Percentiles rank a stretch among this genome's conserved stretches.
Evolutionary conservation across 1,284 basidiomycete species (phyloP).

Genomic region (Ustilago lituana): DNA sequence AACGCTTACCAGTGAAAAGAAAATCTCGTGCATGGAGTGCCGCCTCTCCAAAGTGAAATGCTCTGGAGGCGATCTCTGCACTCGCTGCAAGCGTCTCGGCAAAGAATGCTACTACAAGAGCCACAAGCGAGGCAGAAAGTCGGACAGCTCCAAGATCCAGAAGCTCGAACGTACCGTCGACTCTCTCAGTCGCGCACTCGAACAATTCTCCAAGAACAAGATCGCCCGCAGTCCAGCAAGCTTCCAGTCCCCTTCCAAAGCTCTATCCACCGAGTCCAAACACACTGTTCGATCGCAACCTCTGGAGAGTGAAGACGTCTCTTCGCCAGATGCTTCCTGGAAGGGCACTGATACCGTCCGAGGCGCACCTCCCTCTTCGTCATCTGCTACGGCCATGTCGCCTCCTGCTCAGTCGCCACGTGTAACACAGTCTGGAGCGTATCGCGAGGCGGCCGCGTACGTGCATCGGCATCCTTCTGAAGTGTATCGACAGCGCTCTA

Average conservation of each 20-base stretch:
- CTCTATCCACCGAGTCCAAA: conserved; percentile 2
- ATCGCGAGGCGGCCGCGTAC: conserved; percentile 5
- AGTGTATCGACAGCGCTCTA: conserved; percentile 18
- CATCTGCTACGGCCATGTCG: conserved; percentile 24
- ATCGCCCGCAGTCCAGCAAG: conserved; percentile 7
- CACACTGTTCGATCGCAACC: not conserved
- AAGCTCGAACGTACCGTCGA: conserved; percentile 49
- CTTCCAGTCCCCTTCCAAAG: conserved; percentile 5
- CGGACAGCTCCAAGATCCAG: conserved; percentile 52
- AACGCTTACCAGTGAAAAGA: conserved; percentile 31
- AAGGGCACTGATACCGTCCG: conserved; percentile 7
- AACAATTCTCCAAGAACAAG: conserved; percentile 41
- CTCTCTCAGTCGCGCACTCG: conserved; percentile 42
- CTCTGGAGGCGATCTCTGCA: conserved; percentile 40
- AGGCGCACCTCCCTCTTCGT: conserved; percentile 7
- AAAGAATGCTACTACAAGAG: conserved; percentile 46
- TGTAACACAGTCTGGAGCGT: not conserved
- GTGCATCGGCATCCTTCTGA: conserved; percentile 11
- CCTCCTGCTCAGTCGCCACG: conserved; percentile 29
- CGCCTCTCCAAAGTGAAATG: conserved; percentile 51
- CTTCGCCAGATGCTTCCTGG: conserved; percentile 17
- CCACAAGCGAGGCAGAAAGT: conserved; percentile 53
- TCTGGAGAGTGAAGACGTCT: conserved; percentile 4
- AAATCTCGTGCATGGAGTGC: conserved; percentile 54
- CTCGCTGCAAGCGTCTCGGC: conserved; percentile 40